These are phyloP conservation scores for Miscanthus lutarioriparius DNA, from an alignment of 176 grass and related monocot genomes.

Conservation along the genomic window DNA sequence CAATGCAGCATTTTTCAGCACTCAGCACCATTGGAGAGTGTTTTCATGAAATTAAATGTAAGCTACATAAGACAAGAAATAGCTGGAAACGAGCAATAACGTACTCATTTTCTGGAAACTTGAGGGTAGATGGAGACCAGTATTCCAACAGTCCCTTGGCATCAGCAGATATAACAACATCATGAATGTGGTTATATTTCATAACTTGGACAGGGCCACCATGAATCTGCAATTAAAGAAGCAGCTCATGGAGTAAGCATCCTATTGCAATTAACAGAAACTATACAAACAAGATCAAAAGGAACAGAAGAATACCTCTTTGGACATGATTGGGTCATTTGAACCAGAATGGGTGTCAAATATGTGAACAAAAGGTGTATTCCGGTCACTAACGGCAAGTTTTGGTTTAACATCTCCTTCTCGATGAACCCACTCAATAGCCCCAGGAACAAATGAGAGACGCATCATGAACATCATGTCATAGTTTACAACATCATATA, in stretches of 20 bases:
- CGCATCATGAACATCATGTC: slow-evolving; percentile 99
- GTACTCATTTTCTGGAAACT: slow-evolving; percentile 80
- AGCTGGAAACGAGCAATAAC: slow-evolving; percentile 28
- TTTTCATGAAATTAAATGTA: not conserved
- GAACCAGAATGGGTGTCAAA: slow-evolving; percentile 86
- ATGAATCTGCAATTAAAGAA: slow-evolving; percentile 67
- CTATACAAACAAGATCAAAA: slow-evolving; percentile 4
- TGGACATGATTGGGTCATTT: slow-evolving; percentile 88
- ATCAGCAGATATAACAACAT: slow-evolving; percentile 82
- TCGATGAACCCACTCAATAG: slow-evolving; percentile 86
- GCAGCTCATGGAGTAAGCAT: slow-evolving; percentile 16
- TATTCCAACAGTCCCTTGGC: slow-evolving; percentile 86
- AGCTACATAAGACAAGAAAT: slow-evolving; percentile 3
- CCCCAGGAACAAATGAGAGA: slow-evolving; percentile 75
- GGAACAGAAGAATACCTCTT: slow-evolving; percentile 55
- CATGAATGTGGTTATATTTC: slow-evolving; percentile 76
- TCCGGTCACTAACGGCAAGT: slow-evolving; percentile 81
- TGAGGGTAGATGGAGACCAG: slow-evolving; percentile 81
- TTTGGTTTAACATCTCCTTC: slow-evolving; percentile 91
- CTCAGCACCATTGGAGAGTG: not conserved
- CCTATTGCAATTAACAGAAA: not conserved
- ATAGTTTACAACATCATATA: slow-evolving; percentile 99
- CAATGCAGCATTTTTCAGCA: not conserved
- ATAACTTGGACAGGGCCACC: slow-evolving; percentile 77
- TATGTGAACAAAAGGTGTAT: slow-evolving; percentile 72